Evolutionary conservation across 768 basidiomycete species (phyloP), one percentile per base, ranked within the genome.

Genomic region (Suillus paluster): DNA sequence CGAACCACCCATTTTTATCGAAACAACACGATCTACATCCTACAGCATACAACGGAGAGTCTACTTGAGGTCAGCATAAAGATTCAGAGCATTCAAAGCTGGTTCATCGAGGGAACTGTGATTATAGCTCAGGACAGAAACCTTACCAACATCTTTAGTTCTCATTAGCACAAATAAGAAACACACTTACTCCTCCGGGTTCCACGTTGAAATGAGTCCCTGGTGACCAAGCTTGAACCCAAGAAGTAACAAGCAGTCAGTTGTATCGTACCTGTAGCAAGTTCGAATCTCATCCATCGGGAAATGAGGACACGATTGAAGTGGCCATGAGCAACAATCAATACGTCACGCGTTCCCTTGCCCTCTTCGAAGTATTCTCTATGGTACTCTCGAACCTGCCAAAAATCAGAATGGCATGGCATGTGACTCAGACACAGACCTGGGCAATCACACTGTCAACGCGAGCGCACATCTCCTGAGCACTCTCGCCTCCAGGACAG

Each of bases 301-400:
- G 92, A 80, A 58, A 95, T 90, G 67, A 94, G 79, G 52, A 84
- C 83, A 44, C 91, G 85, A 58, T 84, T 92, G 73, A 86, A 86
- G 74, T 95, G 91, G 1, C 91, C 95, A 74, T 98, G 96, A 1
- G 94, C 92, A 63, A 98, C 86, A 69, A 99, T 90, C 62, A 96
- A 83, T 11, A 95, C 89, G 68, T 97, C 94, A 23, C 91, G 84
- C 23, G 84, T 82, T 58, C 88, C 82, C 19, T 81, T 77, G 1
- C 86, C 86, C 53, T 89, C 84, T 67, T 92, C 90, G 50, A 84
- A 79, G 72, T 90, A 92, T 67, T 83, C 73, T 59, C 82, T 81
- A 68, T 94, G 92, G 69, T 90, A 85, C 68, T 90, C 86, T 12
- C 86, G 86, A 61, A 93, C 86, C 88, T 92, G 65, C 44, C 8